Percentiles rank a stretch among this genome's conserved stretches.
Evolutionary conservation across 139 green algal genomes (phyloP).

Genomic region (Monoraphidium neglectum): DNA sequence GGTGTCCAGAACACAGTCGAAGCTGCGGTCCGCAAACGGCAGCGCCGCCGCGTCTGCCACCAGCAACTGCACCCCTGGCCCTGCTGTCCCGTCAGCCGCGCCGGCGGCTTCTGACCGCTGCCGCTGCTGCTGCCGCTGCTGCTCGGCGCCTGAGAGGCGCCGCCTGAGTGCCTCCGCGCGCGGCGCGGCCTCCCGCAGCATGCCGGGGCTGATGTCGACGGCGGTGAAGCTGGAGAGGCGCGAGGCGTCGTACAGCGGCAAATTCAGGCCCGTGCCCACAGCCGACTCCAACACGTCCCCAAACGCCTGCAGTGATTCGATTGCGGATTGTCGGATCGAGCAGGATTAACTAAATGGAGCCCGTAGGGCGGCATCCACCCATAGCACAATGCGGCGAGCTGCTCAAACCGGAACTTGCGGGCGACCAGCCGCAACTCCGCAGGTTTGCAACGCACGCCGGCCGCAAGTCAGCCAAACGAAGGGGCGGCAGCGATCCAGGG

Average conservation of each 20-base stretch:
- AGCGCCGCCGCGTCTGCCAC: conserved; percentile 57
- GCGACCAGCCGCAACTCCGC: background rate
- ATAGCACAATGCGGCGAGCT: no score
- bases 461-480: background rate
- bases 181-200: conserved; percentile 50
- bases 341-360: background rate
- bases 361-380: background rate
- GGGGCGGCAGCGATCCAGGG: no score
- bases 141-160: background rate
- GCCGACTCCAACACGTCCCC: conserved; percentile 49
- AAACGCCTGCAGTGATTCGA: conserved; percentile 28
- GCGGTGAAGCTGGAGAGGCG: conserved; percentile 22
- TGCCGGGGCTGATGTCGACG: conserved; percentile 60
- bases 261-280: conserved; percentile 70
- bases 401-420: background rate
- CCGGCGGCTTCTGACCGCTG: background rate
- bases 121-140: background rate
- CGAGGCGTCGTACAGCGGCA: conserved; percentile 52
- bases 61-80: conserved; percentile 19
- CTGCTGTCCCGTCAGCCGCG: no score
- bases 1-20: conserved; percentile 70
- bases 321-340: background rate
- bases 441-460: background rate
- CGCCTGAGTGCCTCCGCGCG: background rate
- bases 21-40: conserved; percentile 47